These are phyloP conservation scores for Wickerhamomyces strasburgensis DNA, from an alignment of 805 yeast genomes.

Conservation along the genomic window DNA sequence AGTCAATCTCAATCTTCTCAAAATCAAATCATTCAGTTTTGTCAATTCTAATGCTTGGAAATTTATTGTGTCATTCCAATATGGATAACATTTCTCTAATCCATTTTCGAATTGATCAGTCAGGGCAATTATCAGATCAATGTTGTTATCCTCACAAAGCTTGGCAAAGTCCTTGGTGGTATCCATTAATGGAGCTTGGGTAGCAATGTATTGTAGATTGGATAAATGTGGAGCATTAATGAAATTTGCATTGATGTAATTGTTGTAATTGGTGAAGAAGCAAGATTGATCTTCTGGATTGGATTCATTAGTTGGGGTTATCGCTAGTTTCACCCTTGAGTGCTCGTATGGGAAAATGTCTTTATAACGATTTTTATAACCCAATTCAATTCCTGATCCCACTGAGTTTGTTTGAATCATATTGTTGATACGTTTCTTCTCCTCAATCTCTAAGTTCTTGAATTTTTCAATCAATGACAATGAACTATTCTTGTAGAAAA, in stretches of 20 bases:
- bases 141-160: slow-evolving; percentile 57
- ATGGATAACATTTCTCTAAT: slow-evolving; percentile 75
- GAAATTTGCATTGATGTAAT: slow-evolving; percentile 58
- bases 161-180: slow-evolving; percentile 87
- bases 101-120: slow-evolving; percentile 75
- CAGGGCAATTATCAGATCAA: slow-evolving; percentile 66
- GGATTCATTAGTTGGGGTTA: slow-evolving; percentile 29
- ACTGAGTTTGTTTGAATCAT: slow-evolving; percentile 23
- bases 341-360: slow-evolving; percentile 73
- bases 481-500: slow-evolving; percentile 23
- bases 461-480: slow-evolving; percentile 44
- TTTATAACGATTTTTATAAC: slow-evolving; percentile 71
- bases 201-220: slow-evolving; percentile 59
- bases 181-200: slow-evolving; percentile 79
- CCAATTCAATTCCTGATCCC: slow-evolving; percentile 54
- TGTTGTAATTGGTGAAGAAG: slow-evolving; percentile 5
- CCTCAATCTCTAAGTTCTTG: slow-evolving; percentile 61
- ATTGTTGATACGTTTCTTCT: slow-evolving; percentile 57
- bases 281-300: background rate
- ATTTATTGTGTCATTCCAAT: slow-evolving; percentile 65
- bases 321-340: slow-evolving; percentile 33
- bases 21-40: slow-evolving; percentile 23
- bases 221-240: slow-evolving; percentile 28
- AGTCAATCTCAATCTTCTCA: slow-evolving; percentile 37
- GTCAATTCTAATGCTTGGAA: slow-evolving; percentile 11